Base-by-base conservation (phyloP, 2,329 filamentous ascomycete genomes). In the Penicillium brasilianum region DNA sequence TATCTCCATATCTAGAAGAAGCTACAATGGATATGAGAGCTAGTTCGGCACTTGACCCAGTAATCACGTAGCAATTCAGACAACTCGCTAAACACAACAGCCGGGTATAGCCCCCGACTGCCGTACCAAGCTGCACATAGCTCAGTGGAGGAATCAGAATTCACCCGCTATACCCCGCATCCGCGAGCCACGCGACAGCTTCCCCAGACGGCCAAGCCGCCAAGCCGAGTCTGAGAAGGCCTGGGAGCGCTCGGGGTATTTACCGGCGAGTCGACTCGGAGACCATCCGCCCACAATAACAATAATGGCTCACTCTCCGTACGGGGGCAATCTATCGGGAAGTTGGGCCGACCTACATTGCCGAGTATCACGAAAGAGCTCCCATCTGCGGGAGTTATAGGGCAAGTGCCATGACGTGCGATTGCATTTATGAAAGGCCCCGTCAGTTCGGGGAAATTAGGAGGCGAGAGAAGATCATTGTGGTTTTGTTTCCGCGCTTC, bases 151-250 rank as follows among this genome's bases (percentile, higher is more conserved):
- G 58, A 57, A 57, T 20, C 30, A 16, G 20, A 51, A 34, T n/a
- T 51, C 49, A 34, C 30, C 59, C 58, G 48, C 37, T 63, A 64
- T 64, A 68, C 67, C 67, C 67, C 67, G 66, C 67, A 69, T 68
- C 55, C 57, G 50, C 57, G 37, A 48, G 49, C 67, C 67, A 69
- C 67, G 66, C 67, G 67, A 69, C 60, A 59, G 59, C 56, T 69
- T 67, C 67, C 67, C 67, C 67, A 61, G 66, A 69, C 41, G 46
- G 66, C 66, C 67, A 68, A 68, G 67, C 60, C 58, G 66, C 66
- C 53, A 68, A 68, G 61, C 22, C 44, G 14, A 48, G 8, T 18
- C 16, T 28, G 22, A 49, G 41, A 36, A 22, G 10, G 41, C 37
- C 39, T 22, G 16, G 36, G 5, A 46, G 37, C 32, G 8, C 44